A percentile compares a stretch with the other conserved stretches of the same genome.
Conservation (phyloP, 2,329 filamentous ascomycete species). For the Aspergillus ibericus region DNA sequence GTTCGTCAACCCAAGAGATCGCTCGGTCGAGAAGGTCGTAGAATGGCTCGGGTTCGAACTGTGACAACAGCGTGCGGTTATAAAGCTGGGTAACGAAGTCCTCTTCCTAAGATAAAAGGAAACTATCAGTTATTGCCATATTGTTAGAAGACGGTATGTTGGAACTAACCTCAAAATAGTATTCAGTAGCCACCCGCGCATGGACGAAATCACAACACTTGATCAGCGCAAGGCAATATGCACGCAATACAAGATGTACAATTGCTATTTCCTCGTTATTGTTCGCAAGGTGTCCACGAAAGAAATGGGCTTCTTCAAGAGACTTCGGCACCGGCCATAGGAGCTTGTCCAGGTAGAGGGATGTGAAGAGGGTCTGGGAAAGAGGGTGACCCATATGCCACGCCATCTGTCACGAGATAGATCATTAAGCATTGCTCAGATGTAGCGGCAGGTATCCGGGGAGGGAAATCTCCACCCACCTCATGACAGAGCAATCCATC, state of each 20-base stretch:
- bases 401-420: slow-evolving; percentile 64
- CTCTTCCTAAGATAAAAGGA: slow-evolving; percentile 66
- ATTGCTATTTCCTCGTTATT: slow-evolving; percentile 44
- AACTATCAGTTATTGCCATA: neutral
- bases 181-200: slow-evolving; percentile 72
- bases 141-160: neutral
- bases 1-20: slow-evolving; percentile 50
- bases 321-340: slow-evolving; percentile 67
- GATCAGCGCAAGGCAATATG: slow-evolving; percentile 81
- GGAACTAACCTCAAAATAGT: slow-evolving; percentile 77
- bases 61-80: slow-evolving; percentile 71
- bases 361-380: slow-evolving; percentile 92
- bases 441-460: neutral
- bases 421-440: slow-evolving; percentile 11
- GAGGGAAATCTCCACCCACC: slow-evolving; percentile 48
- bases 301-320: slow-evolving; percentile 66
- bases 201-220: slow-evolving; percentile 82
- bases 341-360: slow-evolving; percentile 82
- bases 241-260: slow-evolving; percentile 66
- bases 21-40: slow-evolving; percentile 57
- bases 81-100: slow-evolving; percentile 95
- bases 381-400: slow-evolving; percentile 97
- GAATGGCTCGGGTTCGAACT: slow-evolving; percentile 60
- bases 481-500: slow-evolving; percentile 89
- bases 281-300: slow-evolving; percentile 29